Evolutionary conservation across 2,329 filamentous ascomycete species (phyloP), one percentile per base, ranked within the genome.

Genomic region (Emergomyces orientalis): DNA sequence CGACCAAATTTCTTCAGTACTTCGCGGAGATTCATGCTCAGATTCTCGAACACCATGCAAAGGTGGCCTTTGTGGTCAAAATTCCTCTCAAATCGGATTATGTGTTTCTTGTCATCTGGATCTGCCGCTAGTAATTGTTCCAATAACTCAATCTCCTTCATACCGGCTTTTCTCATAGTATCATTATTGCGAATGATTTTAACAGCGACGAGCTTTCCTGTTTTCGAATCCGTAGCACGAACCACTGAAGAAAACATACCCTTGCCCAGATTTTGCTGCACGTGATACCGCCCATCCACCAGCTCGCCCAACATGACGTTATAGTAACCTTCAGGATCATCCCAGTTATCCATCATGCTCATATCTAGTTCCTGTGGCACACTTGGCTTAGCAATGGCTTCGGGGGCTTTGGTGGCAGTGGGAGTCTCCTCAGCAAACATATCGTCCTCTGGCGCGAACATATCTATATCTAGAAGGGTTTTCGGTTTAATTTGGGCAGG

Each of bases 101-200:
- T 84, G 74, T 97, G 91, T 74, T 93, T 95, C 75, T 90, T 91
- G 72, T 93, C 89, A 32, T 96, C 90, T 0, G 89, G 87, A 72
- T 99, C 94, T 37, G 89, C 86, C 56, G 88, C 86, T 69, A 89
- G 91, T 62, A 99, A 84, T 71, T 93, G 92, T 72, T 94, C 86
- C 56, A 99, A 78, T 67, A 97, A 96, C 51, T 90, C 89, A 73
- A 97, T 95, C 74, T 99, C 94, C 63, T 94, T 97, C 75, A 91
- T 87, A 25, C 92, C 94, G 55, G 91, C 92, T 75, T 96, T 97
- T 68, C 78, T 80, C 86, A 97, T 88, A 14, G 90, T 89, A 71
- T 96, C 92, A 71, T 99, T 97, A 75, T 95, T 95, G 66, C 94
- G 89, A 76, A 97, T 96, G 70, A 99, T 94, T 78, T 99, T 99